Evolutionary conservation across 2,329 filamentous ascomycete genomes (phyloP), one percentile per base, ranked within the genome.

Genomic region (Colletotrichum agaves): DNA sequence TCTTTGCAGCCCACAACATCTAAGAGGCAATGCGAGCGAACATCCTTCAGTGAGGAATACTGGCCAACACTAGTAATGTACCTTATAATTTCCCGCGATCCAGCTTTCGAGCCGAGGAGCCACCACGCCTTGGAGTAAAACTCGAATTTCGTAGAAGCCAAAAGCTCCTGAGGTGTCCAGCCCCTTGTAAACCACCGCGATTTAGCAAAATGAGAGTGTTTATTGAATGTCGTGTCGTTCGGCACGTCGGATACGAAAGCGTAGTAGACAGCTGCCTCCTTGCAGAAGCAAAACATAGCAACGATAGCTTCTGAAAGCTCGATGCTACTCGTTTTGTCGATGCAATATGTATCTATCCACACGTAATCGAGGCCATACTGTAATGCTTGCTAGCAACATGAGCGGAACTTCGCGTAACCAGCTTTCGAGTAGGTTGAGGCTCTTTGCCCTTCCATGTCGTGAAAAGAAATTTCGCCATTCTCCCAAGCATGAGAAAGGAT

Each of bases 401-500:
- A 50, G 5, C 61, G 43, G 10, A 77, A 65, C 55, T 78, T 77
- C 3, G 19, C 46, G 17, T 64, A 75, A 0, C 73, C 75, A 0
- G 6, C 13, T 50, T 23, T 35, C 4, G 44, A 7, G 10, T 4
- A 13, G 4, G 10, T 10, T 4, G 39, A 27, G 27, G 27, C 27
- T 27, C 27, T 1, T 8, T 41, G 21, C 8, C 23, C 1, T 67
- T 57, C 43, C 23, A 73, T 63, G 15, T 76, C 73, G 13, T 75
- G 70, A 35, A 75, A 75, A 2, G 68, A 69, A 1, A 78, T 71
- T 49, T 79, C 76, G 0, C 73, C 73, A 1, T 72, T 60, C 7
- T 69, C 73, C 77, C 78, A 80, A 0, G 76, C 78, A 49, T 80
- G 78, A 3, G 78, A 80, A 0, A 80, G 72, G 23, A 79, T 80